Base-by-base conservation (phyloP, 306 rosid genomes). In the Acacia acuminata region DNA sequence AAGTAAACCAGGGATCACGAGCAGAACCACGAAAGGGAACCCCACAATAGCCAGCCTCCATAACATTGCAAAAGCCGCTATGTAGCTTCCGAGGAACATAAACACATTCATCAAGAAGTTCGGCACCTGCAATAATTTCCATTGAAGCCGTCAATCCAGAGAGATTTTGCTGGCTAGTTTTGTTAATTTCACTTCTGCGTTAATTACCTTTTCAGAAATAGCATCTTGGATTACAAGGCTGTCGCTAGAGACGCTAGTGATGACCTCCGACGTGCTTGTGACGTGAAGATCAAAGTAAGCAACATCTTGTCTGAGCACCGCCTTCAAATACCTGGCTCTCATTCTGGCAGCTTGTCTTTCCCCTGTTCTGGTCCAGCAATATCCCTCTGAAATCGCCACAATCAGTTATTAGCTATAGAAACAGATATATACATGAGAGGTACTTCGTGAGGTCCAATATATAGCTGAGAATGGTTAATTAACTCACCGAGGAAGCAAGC, bases 321-420 rank as follows among this genome's bases (percentile, higher is more conserved):
- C 97, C 76, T 89, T 91, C 80, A 93, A 81, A 60, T 91, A 93
- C 81, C 89, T 86, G 0, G 72, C 89, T 86, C 97, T 91, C 96
- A 93, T 91, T 82, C 93, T 86, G 2, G 96, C 88, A 4, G 96
- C 93, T 82, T 93, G 97, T 45, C 96, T 82, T 70, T 90, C 97
- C 0, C 96, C 93, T 4, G 97, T 93, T 90, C 97, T 89, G 20
- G 97, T 91, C 97, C 97, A 93, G 55, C 94, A 90, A 79, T 83
- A 93, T 0, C 97, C 97, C 89, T 91, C 97, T 93, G 74, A 5
- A 68, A 65, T 25, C 9, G 14, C 43, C 73, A 11, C 0, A 15
- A 24, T 66, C 40, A 68, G 15, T 34, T 45, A 48, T 80, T 32
- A 17, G 75, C 67, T 14, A n/a, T 73, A 5, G 32, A 5, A 24